Evolutionary conservation across 2,329 filamentous ascomycete species (phyloP).

Genomic region (Penicillium hesseltinei): DNA sequence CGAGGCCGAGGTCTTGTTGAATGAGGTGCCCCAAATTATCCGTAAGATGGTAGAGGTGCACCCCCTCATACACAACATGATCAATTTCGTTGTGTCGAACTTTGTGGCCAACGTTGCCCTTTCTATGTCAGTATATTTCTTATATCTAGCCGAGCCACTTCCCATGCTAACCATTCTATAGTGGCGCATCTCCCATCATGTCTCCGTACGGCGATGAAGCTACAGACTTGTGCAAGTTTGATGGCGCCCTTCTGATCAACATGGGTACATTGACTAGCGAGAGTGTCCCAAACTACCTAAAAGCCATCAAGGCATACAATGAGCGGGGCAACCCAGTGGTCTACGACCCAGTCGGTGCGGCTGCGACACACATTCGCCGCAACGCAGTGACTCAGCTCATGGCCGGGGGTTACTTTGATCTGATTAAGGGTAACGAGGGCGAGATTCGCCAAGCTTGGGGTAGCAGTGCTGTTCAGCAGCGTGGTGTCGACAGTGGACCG

Average conservation of each 20-base stretch:
- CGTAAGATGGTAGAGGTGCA: conserved; percentile 59
- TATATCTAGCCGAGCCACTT: neutral
- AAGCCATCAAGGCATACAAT: conserved; percentile 81
- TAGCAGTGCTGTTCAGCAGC: conserved; percentile 60
- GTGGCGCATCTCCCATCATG: conserved; percentile 90
- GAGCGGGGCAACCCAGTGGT: conserved; percentile 70
- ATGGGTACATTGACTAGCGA: conserved; percentile 89
- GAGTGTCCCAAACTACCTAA: conserved; percentile 66
- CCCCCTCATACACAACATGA: conserved; percentile 94
- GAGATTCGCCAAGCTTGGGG: conserved; percentile 76
- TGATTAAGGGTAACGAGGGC: conserved; percentile 92
- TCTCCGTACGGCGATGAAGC: conserved; percentile 83
- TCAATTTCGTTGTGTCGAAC: conserved; percentile 92
- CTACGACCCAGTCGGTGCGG: conserved; percentile 86
- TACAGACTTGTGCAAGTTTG: conserved; percentile 70
- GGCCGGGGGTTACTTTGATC: conserved; percentile 70
- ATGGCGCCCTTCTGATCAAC: conserved; percentile 81
- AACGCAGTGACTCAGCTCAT: conserved; percentile 70
- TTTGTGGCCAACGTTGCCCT: conserved; percentile 89
- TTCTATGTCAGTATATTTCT: conserved; percentile 52
- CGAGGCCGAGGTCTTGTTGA: conserved; percentile 31
- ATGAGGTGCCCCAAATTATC: conserved; percentile 52
- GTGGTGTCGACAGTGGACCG: conserved; percentile 76
- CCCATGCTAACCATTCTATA: conserved; percentile 25
- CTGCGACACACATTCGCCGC: conserved; percentile 73